Conservation (phyloP, 1,139 yeast genomes). For the Sugiyamaella castrensis region DNA sequence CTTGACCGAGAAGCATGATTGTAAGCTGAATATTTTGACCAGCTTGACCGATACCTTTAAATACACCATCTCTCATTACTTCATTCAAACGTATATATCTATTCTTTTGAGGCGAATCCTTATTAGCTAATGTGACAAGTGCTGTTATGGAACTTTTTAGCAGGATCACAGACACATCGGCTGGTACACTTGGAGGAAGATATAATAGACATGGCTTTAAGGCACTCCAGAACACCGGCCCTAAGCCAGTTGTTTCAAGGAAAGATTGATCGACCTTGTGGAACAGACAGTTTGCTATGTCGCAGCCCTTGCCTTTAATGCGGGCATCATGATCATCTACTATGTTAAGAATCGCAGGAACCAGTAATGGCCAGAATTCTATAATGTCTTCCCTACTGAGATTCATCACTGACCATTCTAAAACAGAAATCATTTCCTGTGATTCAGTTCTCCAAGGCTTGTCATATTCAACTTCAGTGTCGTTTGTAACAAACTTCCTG, state of each 20-base stretch:
- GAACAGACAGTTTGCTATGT: slow-evolving; percentile 35
- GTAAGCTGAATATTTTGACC: slow-evolving; percentile 26
- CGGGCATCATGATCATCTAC: slow-evolving; percentile 50
- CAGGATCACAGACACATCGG: slow-evolving; percentile 15
- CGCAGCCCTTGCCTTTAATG: slow-evolving; percentile 47
- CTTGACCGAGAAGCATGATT: slow-evolving; percentile 18
- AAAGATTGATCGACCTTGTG: slow-evolving; percentile 28
- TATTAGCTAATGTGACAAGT: slow-evolving; percentile 19
- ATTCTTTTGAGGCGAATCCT: slow-evolving; percentile 1
- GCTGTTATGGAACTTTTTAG: slow-evolving; percentile 17
- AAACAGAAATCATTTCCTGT: slow-evolving; percentile 30
- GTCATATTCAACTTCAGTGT: slow-evolving; percentile 10
- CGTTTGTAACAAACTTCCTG: slow-evolving; percentile 7
- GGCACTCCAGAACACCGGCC: slow-evolving; percentile 44
- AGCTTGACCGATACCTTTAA: slow-evolving; percentile 30
- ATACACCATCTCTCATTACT: slow-evolving; percentile 30
- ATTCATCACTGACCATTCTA: slow-evolving; percentile 36
- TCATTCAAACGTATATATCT: slow-evolving; percentile 25
- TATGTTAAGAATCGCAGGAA: slow-evolving; percentile 50
- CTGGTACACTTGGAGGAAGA: slow-evolving; percentile 24
- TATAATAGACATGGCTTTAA: slow-evolving; percentile 28
- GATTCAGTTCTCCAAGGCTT: slow-evolving; percentile 39
- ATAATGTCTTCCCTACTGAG: slow-evolving; percentile 26
- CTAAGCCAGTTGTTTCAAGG: slow-evolving; percentile 44
- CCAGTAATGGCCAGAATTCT: slow-evolving; percentile 45